A percentile compares a stretch with the other conserved stretches of the same genome.
Conservation (phyloP, 192 early-diverging fungal species). For the Kickxella alabastrina region DNA sequence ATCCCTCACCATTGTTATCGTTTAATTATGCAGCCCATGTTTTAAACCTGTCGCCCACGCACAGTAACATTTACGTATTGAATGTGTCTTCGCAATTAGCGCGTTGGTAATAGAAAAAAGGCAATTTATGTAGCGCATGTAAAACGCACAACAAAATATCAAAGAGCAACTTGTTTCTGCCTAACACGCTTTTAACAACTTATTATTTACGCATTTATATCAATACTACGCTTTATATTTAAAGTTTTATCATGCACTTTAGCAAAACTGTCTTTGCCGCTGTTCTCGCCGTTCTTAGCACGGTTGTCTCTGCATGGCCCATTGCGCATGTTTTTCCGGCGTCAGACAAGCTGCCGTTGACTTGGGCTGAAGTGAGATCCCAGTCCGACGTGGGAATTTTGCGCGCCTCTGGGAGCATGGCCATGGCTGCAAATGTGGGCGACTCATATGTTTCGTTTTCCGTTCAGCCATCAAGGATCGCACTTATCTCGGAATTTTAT, state of each 20-base stretch:
- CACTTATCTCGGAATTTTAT: slow-evolving; percentile 4
- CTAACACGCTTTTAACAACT: no score
- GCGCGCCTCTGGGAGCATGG: slow-evolving; percentile 1
- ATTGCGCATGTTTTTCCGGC: not conserved
- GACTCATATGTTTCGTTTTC: slow-evolving; percentile 13
- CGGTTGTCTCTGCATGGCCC: slow-evolving; percentile 4
- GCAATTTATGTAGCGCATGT: no score
- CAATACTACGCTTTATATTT: no score
- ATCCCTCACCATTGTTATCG: not conserved
- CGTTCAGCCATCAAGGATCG: slow-evolving; percentile 3
- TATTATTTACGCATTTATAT: no score
- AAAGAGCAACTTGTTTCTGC: no score
- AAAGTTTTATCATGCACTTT: no score
- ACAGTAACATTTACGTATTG: no score
- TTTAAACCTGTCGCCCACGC: no score
- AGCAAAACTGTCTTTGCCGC: no score
- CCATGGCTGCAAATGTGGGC: not conserved
- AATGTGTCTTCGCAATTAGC: no score
- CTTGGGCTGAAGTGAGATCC: slow-evolving; percentile 2
- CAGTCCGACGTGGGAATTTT: slow-evolving; percentile 7
- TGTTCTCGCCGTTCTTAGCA: not conserved
- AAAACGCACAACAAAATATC: no score
- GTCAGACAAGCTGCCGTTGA: slow-evolving; percentile 1
- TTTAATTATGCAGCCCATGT: not conserved
- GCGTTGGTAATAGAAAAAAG: no score